Evolutionary conservation across 2,329 filamentous ascomycete species (phyloP), one percentile per base, ranked within the genome.

Genomic region (Neonectria sp.): DNA sequence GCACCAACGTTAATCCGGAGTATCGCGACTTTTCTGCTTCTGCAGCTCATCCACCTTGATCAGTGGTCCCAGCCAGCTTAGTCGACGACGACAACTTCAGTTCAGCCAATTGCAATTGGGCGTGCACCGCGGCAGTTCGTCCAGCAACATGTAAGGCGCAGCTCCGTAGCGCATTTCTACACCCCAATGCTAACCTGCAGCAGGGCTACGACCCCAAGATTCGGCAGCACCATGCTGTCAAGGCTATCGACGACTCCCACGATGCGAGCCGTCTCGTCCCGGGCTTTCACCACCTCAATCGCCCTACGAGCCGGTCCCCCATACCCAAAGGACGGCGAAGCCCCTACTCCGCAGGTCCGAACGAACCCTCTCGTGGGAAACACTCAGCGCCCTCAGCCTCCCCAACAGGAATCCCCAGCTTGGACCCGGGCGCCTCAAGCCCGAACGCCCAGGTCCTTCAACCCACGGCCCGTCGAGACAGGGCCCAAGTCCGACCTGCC

Each of bases 271-370:
- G 51, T 51, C 33, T 57, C 67, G 27, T 70, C 68, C 8, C 77
- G 79, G 53, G 64, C 78, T 12, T 79, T 81, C 66, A 78, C 79
- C n/a, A 78, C 79, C 53, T 77, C 78, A 6, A 63, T 78, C 27
- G 71, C 75, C 57, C 56, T 79, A 13, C 76, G 76, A 63, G 56
- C 71, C 57, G 70, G 72, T 5, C 55, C 46, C 37, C 31, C 61
- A 9, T 49, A 56, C 33, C 24, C 33, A 59, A 25, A 59, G 45
- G 17, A 46, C 3, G 55, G 70, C 4, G 59, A 62, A 1, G 53
- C 60, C 6, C 40, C 69, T 3, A 67, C 59, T 5, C 64, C 40
- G 25, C 9, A 15, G 11, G 53, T 49, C 27, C 77, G 76, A 65
- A 45, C 46, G 25, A 81, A 80, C 60, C 79, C 79, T 45, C 75